Percentiles rank a stretch among this genome's conserved stretches.
phyloP scores from a whole-genome alignment of 495 filamentous ascomycete species.

The Friedmanniomyces endolithicus region DNA sequence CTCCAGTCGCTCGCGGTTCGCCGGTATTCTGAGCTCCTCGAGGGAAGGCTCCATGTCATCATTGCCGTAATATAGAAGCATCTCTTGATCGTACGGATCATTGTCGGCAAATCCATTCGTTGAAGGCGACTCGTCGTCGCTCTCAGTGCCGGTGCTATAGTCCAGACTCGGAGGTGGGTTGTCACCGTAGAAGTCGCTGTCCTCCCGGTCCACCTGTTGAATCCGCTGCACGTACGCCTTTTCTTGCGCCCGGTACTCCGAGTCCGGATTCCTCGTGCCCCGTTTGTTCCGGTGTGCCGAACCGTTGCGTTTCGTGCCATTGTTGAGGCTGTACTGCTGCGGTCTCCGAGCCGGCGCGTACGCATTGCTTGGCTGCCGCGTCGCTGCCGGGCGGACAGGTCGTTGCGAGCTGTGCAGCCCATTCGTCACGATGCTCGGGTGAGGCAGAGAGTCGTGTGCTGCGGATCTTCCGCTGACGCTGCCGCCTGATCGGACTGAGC shows the following conservation, averaged over 20 bases:
- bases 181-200: conserved; percentile 61
- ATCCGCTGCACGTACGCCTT: conserved; percentile 69
- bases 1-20: conserved; percentile 82
- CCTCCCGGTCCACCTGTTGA: conserved; percentile 49
- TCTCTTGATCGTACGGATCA: conserved; percentile 83
- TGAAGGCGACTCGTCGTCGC: conserved; percentile 80
- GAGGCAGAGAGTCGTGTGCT: background rate
- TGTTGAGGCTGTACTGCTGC: conserved; percentile 37
- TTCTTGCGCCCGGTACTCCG: conserved; percentile 70
- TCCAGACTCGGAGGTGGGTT: conserved; percentile 50
- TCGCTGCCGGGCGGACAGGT: conserved; percentile 2
- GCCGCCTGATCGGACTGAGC: background rate
- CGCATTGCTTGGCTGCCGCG: conserved; percentile 46
- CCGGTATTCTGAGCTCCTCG: conserved; percentile 78
- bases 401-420: conserved; percentile 12
- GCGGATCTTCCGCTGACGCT: background rate
- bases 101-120: conserved; percentile 71
- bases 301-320: conserved; percentile 39
- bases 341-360: conserved; percentile 68
- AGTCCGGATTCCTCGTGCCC: conserved; percentile 51
- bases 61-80: conserved; percentile 74
- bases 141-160: conserved; percentile 65
- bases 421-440: conserved; percentile 7
- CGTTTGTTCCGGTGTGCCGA: conserved; percentile 36
- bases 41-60: conserved; percentile 76